Evolutionary conservation across 768 basidiomycete genomes (phyloP), one percentile per base, ranked within the genome.

Genomic region (Suillus luteus): DNA sequence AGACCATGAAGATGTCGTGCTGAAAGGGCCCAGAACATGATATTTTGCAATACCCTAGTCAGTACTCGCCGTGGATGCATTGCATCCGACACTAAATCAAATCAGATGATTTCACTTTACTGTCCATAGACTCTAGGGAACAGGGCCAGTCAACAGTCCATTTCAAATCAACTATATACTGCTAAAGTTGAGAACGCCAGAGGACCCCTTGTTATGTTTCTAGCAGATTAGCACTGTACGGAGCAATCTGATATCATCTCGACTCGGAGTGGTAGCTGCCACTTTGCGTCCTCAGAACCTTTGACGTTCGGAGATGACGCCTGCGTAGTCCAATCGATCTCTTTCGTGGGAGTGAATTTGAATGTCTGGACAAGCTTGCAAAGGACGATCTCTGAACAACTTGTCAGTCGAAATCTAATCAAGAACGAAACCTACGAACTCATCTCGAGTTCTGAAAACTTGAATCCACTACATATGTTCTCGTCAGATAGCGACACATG

Each of bases 391-490:
- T 64, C 65, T 66, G 51, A 15, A 11, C 10, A 58, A 19, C 27
- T 27, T 11, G 15, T 58, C 11, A 41, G 57, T 40, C 15, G 6
- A 14, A 17, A 31, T 62, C 10, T 11, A 37, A 48, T 49, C 4
- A 38, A 19, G 24, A 52, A 27, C 46, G 6, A 15, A 33, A 54
- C 11, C 19, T 17, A 64, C 81, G 59, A 66, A 83, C 83, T 85
- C 77, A 85, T 83, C 70, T 85, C 83, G 14, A 82, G 69, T 65
- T 79, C 74, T 5, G 83, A 81, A 64, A 83, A 83, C 68, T 75
- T 79, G 70, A 81, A 83, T 11, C 83, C 69, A 41, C 69, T 70
- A 37, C 24, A 17, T 61, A 22, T 62, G 22, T 14, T 24, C 55
- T 43, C 5, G 2, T 52, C 22, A 51, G 38, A 40, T 31, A 40